Evolutionary conservation across 805 yeast genomes (phyloP).

Genomic region (Cyberlindnera xishuangbannaensis): DNA sequence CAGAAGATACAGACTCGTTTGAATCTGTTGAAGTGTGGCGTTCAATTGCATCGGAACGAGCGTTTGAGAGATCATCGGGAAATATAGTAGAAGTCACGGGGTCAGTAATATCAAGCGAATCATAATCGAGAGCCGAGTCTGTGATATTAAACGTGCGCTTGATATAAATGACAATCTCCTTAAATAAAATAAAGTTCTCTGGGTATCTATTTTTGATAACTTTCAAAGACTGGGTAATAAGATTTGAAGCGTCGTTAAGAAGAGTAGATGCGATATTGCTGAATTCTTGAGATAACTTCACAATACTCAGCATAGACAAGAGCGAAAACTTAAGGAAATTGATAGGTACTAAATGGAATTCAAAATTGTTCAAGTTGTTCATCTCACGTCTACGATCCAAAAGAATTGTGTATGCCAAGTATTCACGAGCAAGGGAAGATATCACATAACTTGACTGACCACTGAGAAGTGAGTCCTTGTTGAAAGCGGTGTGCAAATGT

Average conservation of each 20-base stretch:
- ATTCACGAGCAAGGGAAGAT: constrained; percentile 11
- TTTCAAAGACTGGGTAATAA: constrained; percentile 11
- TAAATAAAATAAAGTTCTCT: constrained; percentile 22
- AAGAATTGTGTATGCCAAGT: constrained; percentile 16
- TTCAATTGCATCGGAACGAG: constrained; percentile 1
- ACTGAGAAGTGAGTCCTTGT: constrained; percentile 4
- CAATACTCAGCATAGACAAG: constrained; percentile 17
- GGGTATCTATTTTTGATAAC: constrained; percentile 24
- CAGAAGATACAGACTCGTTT: background rate
- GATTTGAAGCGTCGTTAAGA: constrained; percentile 14
- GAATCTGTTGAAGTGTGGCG: background rate
- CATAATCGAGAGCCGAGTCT: constrained; percentile 10
- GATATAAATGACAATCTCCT: constrained; percentile 10
- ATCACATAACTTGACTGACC: constrained; percentile 14
- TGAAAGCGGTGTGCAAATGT: constrained; percentile 8
- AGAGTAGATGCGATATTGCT: constrained; percentile 4
- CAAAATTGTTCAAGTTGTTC: constrained; percentile 23
- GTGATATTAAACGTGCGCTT: constrained; percentile 5
- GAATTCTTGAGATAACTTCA: constrained; percentile 10
- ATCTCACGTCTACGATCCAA: constrained; percentile 17
- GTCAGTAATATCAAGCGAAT: constrained; percentile 2
- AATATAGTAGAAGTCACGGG: constrained; percentile 2
- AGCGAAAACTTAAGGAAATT: constrained; percentile 23
- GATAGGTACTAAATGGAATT: constrained; percentile 24
- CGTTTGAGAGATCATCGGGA: too few species aligned